Evolutionary conservation across 1,284 basidiomycete species (phyloP).

Genomic region (Ceratorhiza oryzae-sativae): DNA sequence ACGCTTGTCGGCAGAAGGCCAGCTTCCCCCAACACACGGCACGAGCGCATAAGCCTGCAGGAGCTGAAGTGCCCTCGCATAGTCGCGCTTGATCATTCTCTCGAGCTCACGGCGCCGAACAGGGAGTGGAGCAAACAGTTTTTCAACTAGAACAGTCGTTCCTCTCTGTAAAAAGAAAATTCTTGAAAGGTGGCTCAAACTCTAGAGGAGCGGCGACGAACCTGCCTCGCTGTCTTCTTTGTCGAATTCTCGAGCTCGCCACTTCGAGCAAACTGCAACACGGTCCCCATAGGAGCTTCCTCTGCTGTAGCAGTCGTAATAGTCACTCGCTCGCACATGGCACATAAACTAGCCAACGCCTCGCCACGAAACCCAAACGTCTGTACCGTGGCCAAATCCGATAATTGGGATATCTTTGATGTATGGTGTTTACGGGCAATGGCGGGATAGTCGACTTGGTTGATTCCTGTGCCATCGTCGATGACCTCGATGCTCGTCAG

Average conservation of each 20-base stretch:
- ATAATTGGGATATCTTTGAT: slow-evolving; percentile 84
- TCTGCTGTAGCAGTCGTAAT: slow-evolving; percentile 76
- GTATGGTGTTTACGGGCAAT: slow-evolving; percentile 95
- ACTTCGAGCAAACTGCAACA: slow-evolving; percentile 72
- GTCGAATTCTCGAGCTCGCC: slow-evolving; percentile 63
- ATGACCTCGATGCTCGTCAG: slow-evolving; percentile 86
- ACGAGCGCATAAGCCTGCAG: slow-evolving; percentile 92
- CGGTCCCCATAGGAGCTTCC: slow-evolving; percentile 77
- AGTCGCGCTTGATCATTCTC: slow-evolving; percentile 89
- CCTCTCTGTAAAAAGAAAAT: slow-evolving; percentile 76
- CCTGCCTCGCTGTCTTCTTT: slow-evolving; percentile 76
- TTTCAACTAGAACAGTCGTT: slow-evolving; percentile 80
- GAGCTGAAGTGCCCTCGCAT: slow-evolving; percentile 81
- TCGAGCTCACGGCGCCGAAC: slow-evolving; percentile 94
- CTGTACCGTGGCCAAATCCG: slow-evolving; percentile 74
- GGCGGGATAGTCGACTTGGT: slow-evolving; percentile 74
- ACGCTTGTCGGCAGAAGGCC: slow-evolving; percentile 46
- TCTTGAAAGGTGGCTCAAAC: background rate
- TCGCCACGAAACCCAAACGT: slow-evolving; percentile 98
- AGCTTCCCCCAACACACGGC: slow-evolving; percentile 58
- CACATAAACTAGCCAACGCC: slow-evolving; percentile 92
- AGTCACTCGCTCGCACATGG: slow-evolving; percentile 73
- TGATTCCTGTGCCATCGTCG: slow-evolving; percentile 92
- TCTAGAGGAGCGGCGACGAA: slow-evolving; percentile 50
- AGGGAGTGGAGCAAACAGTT: slow-evolving; percentile 83